Base-by-base conservation (phyloP, 2,329 filamentous ascomycete species). In the Fusarium beomiforme region DNA sequence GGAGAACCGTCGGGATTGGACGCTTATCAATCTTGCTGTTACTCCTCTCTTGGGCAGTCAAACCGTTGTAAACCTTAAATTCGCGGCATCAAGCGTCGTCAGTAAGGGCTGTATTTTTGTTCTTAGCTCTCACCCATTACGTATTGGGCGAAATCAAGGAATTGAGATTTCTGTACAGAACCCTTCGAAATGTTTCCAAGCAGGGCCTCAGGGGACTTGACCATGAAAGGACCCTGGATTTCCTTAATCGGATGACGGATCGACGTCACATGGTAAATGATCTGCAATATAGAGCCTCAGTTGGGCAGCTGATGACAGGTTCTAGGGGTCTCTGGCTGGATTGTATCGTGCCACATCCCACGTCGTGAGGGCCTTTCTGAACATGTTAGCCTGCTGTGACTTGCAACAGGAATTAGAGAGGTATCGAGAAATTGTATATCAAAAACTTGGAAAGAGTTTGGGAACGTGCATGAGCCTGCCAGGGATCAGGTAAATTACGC, bases 191-290 rank as follows among this genome's bases (percentile, higher is more conserved):
- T 36, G 21, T 51, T 29, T 37, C 41, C 19, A 51, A 47, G 16
- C 24, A 68, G 43, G 53, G 59, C 36, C n/a, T 44, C 14, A 53
- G 36, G 41, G 47, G 63, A 58, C 33, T 26, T 41, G 29, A 29
- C 31, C 51, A 47, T 49, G 58, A 31, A 33, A 63, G 62, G 69
- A 75, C 73, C 71, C 71, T 73, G 59, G 64, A 69, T 63, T 61
- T 60, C 60, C 37, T 57, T 49, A 53, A 43, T 53, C 14, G 39
- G 51, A 42, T 34, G 58, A 59, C 8, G 36, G 51, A 47, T 34
- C 60, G 56, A 74, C 69, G 73, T 76, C 71, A 75, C 47, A 62
- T 36, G 47, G 62, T 58, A 49, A 59, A 56, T 43, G 71, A 75
- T 75, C 71, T 65, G 55, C 73, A 54, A 62, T 39, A 44, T 41